Conservation (phyloP, 352 stramenopile genomes). For the Plasmopara muralis region DNA sequence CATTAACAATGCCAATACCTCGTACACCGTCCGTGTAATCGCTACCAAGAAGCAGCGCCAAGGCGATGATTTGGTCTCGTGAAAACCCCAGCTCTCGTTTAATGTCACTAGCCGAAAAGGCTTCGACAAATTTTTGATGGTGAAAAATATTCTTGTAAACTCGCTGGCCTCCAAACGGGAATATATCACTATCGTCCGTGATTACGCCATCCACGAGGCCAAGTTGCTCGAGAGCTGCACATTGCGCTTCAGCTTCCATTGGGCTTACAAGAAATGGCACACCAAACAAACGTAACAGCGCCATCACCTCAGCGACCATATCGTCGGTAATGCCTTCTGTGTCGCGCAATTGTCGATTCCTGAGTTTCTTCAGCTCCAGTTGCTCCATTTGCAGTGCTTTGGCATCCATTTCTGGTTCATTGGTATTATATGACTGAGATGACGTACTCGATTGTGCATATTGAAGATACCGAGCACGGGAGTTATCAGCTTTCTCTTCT, state of each 20-base stretch:
- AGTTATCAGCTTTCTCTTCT: conserved; percentile 8
- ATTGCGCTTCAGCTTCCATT: conserved; percentile 99
- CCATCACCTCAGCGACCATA: conserved; percentile 97
- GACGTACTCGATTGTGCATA: conserved; percentile 25
- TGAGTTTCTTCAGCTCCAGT: conserved; percentile 65
- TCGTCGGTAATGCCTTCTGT: conserved; percentile 94
- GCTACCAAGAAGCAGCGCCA: conserved; percentile 92
- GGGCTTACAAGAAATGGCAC: conserved; percentile 98
- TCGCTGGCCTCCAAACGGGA: conserved; percentile 90
- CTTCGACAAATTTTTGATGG: conserved; percentile 98
- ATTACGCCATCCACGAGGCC: conserved; percentile 97
- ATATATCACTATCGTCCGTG: conserved; percentile 95
- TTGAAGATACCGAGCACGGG: conserved; percentile 37
- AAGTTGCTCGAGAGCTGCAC: conserved; percentile 91
- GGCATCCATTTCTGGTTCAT: conserved; percentile 27
- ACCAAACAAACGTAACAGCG: conserved; percentile 95
- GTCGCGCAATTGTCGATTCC: conserved; percentile 80
- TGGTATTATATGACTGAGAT: conserved; percentile 4
- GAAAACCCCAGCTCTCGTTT: conserved; percentile 89
- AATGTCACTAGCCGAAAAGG: conserved; percentile 92
- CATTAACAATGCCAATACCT: conserved; percentile 82
- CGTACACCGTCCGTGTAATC: conserved; percentile 92
- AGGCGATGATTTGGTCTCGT: conserved; percentile 85
- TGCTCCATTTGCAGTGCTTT: conserved; percentile 49
- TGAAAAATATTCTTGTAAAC: conserved; percentile 99